phyloP scores from a whole-genome alignment of 2,329 filamentous ascomycete genomes.

The Ophiostoma himal-ulmi region DNA sequence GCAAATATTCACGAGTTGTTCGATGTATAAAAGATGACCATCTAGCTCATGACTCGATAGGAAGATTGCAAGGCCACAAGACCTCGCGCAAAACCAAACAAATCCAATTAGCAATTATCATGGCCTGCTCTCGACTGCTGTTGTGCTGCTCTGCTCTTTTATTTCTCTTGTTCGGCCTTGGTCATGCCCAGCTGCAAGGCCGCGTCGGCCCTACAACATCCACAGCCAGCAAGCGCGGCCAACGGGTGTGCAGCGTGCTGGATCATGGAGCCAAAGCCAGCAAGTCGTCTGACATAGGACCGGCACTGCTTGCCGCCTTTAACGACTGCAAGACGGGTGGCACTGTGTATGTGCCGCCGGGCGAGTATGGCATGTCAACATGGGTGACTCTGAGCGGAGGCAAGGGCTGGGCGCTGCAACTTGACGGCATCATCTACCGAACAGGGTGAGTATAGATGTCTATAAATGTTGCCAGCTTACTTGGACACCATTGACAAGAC shows the following conservation, averaged over 20 bases:
- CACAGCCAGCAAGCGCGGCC: conserved; percentile 30
- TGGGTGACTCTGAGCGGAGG: conserved; percentile 26
- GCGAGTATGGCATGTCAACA: conserved; percentile 27
- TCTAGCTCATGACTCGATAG: neutral
- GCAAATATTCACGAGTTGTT: neutral
- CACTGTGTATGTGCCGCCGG: conserved; percentile 26
- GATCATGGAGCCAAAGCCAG: conserved; percentile 39
- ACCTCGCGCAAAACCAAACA: too few relatives aligned
- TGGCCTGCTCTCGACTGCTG: neutral
- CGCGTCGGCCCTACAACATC: conserved; percentile 30
- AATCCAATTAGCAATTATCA: too few relatives aligned
- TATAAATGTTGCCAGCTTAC: too few relatives aligned
- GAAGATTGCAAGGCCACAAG: neutral
- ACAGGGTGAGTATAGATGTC: conserved; percentile 21
- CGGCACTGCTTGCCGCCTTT: neutral
- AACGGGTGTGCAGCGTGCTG: conserved; percentile 43
- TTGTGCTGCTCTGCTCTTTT: neutral
- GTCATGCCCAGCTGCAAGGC: conserved; percentile 28
- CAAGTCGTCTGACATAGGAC: neutral
- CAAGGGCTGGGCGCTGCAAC: conserved; percentile 24
- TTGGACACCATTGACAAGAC: too few relatives aligned
- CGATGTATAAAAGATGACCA: neutral
- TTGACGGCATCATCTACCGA: conserved; percentile 27
- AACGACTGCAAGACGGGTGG: conserved; percentile 14
- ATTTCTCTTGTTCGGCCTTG: neutral